Evolutionary conservation across 192 early-diverging fungal genomes (phyloP).

Genomic region (Podila verticillata): DNA sequence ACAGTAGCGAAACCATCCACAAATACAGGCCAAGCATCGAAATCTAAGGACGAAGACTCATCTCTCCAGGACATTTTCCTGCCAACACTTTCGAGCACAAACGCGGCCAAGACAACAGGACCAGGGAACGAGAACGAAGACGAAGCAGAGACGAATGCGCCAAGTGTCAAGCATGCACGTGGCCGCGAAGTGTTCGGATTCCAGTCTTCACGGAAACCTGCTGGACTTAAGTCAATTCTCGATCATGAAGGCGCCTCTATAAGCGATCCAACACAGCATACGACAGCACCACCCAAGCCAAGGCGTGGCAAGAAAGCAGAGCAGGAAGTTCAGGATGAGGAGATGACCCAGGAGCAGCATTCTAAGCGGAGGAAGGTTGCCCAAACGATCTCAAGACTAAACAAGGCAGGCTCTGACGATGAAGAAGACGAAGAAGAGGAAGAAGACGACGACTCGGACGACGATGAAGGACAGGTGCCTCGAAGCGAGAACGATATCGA

Average conservation of each 20-base stretch:
- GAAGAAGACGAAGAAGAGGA: slow-evolving; percentile 49
- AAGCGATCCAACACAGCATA: background rate
- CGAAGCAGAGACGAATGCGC: background rate
- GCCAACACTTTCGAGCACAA: no score
- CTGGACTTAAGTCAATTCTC: slow-evolving; percentile 39
- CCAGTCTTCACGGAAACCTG: slow-evolving; percentile 10
- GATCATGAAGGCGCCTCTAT: slow-evolving; percentile 1
- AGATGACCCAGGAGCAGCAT: background rate
- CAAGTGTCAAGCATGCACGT: slow-evolving; percentile 11
- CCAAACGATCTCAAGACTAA: slow-evolving; percentile 20
- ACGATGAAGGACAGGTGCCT: slow-evolving; percentile 2
- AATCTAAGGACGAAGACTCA: background rate
- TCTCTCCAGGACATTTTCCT: no score
- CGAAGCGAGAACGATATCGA: slow-evolving; percentile 28
- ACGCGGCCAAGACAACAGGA: background rate
- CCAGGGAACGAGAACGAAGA: background rate
- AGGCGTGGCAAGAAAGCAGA: background rate
- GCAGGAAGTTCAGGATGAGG: background rate
- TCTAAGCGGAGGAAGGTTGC: slow-evolving; percentile 15
- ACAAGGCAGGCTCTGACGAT: slow-evolving; percentile 34
- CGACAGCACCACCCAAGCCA: background rate
- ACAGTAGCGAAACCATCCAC: no score
- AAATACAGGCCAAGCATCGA: no score
- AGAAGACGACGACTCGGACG: slow-evolving; percentile 27
- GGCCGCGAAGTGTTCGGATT: slow-evolving; percentile 52